A percentile compares a stretch with the other conserved stretches of the same genome.
Conservation (phyloP, 176 grass and related monocot species). For the Rhynchospora pubera region DNA sequence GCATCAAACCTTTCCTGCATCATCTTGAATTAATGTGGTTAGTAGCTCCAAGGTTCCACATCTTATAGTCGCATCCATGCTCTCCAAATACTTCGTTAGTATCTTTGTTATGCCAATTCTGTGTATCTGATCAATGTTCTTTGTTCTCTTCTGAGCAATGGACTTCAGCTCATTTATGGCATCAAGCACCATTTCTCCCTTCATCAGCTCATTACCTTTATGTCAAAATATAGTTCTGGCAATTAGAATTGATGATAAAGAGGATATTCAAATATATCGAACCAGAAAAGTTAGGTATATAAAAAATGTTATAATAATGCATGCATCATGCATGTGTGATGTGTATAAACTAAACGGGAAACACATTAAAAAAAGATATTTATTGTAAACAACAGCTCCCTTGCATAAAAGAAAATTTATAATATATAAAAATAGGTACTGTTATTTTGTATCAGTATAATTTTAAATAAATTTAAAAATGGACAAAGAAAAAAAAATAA, state of each 20-base stretch:
- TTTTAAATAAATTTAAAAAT: not conserved
- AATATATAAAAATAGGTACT: not conserved
- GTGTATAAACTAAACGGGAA: too few relatives aligned
- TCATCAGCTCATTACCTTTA: conserved; percentile 28
- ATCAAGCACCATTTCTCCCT: conserved; percentile 56
- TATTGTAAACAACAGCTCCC: not conserved
- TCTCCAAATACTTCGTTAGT: conserved; percentile 47
- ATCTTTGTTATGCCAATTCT: conserved; percentile 75
- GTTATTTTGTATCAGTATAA: not conserved
- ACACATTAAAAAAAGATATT: not conserved
- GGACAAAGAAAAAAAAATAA: conserved; percentile 30
- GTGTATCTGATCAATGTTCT: conserved; percentile 74
- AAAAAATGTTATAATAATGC: not conserved
- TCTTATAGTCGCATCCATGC: conserved; percentile 41
- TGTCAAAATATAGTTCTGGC: not conserved
- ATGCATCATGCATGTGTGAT: not conserved
- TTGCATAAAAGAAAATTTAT: not conserved
- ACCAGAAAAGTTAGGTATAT: not conserved
- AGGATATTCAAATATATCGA: not conserved
- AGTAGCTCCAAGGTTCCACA: conserved; percentile 59
- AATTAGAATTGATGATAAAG: not conserved
- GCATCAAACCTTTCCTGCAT: conserved; percentile 63
- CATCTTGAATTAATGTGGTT: conserved; percentile 51
- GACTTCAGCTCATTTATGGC: conserved; percentile 64
- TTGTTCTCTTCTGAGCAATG: conserved; percentile 35